Base-by-base conservation (phyloP, 345 rosid species). In the Psidium guajava region DNA sequence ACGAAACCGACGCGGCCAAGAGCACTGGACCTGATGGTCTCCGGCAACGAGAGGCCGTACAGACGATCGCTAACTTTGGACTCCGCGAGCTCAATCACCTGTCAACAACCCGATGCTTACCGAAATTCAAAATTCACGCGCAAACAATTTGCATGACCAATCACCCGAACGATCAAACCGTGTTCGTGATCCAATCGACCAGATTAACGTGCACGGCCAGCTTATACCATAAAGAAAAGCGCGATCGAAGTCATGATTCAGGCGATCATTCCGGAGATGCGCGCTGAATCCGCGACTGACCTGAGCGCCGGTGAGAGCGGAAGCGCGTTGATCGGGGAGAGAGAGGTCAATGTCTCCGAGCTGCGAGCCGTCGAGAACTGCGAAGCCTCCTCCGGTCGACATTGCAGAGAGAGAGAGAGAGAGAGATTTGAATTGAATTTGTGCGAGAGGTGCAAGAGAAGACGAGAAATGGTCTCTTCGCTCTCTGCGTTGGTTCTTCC, bases 41-140 rank as follows among this genome's bases (percentile, higher is more conserved):
- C 93, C 28, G 98, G 97, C 88, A 96, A 89, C 58, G 97, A 83
- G 91, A 93, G 86, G 21, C 93, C 94, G 24, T 87, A 89, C 87
- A 95, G 93, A 10, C 92, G 90, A 16, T 84, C 81, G 1, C 94
- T 90, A 50, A 90, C 95, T 84, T 87, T 88, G 57, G 96, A 88
- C 75, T 93, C 94, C 2, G 92, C 94, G 24, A 93, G 86, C 32
- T 93, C 92, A 11, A 96, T 91, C 86, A 87, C 88, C 88, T 87
- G 83, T 36, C 2, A 57, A 57, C 21, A 28, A 42, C 27, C 53
- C 36, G 61, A 53, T 22, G 47, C 80, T 69, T 40, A 69, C 80
- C 1, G 1, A 69, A 20, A 18, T 69, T 69, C 25, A 54, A 6
- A 69, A 32, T 36, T 24, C 22, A 40, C 75, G 42, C 11, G 32